Conservation (phyloP, 352 stramenopile genomes). For the Thalassiosira mediterranea region DNA sequence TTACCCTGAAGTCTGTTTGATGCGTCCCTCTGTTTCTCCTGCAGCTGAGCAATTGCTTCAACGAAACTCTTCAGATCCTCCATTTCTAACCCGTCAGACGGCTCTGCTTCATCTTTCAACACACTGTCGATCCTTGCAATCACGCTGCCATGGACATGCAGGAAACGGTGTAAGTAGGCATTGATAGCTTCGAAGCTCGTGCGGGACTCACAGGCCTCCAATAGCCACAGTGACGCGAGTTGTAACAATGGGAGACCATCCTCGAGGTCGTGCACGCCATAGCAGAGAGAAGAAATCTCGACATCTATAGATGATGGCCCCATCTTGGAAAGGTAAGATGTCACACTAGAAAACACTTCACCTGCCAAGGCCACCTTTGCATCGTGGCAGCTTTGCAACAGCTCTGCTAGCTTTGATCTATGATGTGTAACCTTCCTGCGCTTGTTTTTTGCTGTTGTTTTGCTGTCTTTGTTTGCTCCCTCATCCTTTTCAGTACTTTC, state of each 20-base stretch:
- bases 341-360: slow-evolving; percentile 56
- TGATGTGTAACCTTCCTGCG: slow-evolving; percentile 62
- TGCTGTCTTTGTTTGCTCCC: slow-evolving; percentile 7
- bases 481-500: slow-evolving; percentile 26
- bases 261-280: slow-evolving; percentile 80
- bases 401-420: slow-evolving; percentile 66
- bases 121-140: slow-evolving; percentile 68
- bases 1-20: slow-evolving; percentile 67
- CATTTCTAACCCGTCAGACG: slow-evolving; percentile 20
- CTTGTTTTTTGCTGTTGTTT: slow-evolving; percentile 45
- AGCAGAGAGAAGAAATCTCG: slow-evolving; percentile 78
- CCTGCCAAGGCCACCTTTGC: slow-evolving; percentile 10
- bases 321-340: slow-evolving; percentile 68
- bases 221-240: slow-evolving; percentile 67
- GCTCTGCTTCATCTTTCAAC: slow-evolving; percentile 13
- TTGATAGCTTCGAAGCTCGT: slow-evolving; percentile 82
- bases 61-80: slow-evolving; percentile 49
- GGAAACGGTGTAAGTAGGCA: slow-evolving; percentile 84
- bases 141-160: slow-evolving; percentile 72
- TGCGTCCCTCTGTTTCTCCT: slow-evolving; percentile 50
- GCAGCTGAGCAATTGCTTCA: slow-evolving; percentile 54
- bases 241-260: slow-evolving; percentile 76
- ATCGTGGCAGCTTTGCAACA: slow-evolving; percentile 61
- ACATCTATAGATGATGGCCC: slow-evolving; percentile 81
- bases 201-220: slow-evolving; percentile 69